A percentile compares a stretch with the other conserved stretches of the same genome.
Evolutionary conservation across 768 basidiomycete species (phyloP).

Genomic region (Mycena galopus): DNA sequence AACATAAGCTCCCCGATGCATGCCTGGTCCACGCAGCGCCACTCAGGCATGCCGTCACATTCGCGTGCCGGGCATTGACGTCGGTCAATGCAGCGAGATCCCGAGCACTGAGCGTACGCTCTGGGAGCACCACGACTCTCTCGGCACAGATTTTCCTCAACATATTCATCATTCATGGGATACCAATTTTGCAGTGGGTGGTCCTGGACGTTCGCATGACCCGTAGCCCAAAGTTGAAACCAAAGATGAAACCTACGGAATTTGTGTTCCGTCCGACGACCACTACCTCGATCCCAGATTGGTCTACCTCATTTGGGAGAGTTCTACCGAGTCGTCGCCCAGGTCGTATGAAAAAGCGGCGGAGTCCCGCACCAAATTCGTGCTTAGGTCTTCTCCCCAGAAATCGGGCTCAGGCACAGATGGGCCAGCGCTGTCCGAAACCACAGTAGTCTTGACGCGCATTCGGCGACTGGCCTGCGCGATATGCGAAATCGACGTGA

Average conservation of each 20-base stretch:
- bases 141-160: not conserved
- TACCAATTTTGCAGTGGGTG: conserved; percentile 4
- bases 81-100: too few species aligned
- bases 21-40: too few species aligned
- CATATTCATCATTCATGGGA: not conserved
- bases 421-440: not conserved
- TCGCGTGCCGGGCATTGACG: too few species aligned
- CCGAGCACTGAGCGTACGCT: not conserved
- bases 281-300: not conserved
- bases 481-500: too few species aligned
- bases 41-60: too few species aligned
- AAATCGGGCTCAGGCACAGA: not conserved
- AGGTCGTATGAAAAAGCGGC: conserved; percentile 1
- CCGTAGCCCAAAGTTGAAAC: not conserved
- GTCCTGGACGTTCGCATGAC: not conserved
- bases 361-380: not conserved
- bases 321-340: not conserved
- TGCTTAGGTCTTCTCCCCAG: conserved; percentile 10
- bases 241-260: too few species aligned
- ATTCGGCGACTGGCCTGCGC: too few species aligned
- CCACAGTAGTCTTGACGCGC: not conserved
- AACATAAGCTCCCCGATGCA: too few species aligned
- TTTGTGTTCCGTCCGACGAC: not conserved
- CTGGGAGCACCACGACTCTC: conserved; percentile 7
- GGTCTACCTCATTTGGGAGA: not conserved